These are phyloP conservation scores for Teunomyces panamensis DNA, from an alignment of 805 yeast genomes.

Conservation along the genomic window DNA sequence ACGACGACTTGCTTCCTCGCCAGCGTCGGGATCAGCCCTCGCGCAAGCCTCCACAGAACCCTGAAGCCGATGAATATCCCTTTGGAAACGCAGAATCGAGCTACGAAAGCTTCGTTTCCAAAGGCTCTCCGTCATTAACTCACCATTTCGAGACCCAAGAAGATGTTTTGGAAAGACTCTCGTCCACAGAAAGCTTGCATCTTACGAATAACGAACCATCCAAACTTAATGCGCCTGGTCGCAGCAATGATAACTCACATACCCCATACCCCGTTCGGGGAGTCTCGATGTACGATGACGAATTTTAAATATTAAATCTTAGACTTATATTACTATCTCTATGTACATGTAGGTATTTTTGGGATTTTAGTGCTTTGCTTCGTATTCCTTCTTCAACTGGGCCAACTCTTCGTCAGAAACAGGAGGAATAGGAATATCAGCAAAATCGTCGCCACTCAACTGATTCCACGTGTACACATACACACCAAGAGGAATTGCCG, in stretches of 20 bases:
- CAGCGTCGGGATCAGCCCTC: background rate
- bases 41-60: background rate
- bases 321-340: conserved; percentile 2
- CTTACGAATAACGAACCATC: background rate
- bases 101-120: background rate
- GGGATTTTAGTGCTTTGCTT: conserved; percentile 23
- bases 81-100: background rate
- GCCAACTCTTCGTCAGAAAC: conserved; percentile 73
- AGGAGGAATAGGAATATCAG: conserved; percentile 93
- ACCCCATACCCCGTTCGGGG: conserved; percentile 34
- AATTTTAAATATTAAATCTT: background rate
- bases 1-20: background rate
- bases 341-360: conserved; percentile 16
- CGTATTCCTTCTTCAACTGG: conserved; percentile 70
- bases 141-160: background rate
- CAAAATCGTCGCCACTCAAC: conserved; percentile 75
- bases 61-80: background rate
- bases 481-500: conserved; percentile 67
- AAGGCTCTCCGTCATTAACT: background rate
- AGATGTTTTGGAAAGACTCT: background rate
- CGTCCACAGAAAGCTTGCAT: background rate
- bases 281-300: conserved; percentile 20
- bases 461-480: conserved; percentile 62
- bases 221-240: background rate
- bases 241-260: background rate